phyloP scores from a whole-genome alignment of 2,329 filamentous ascomycete species.

The Colletotrichum tanaceti region DNA sequence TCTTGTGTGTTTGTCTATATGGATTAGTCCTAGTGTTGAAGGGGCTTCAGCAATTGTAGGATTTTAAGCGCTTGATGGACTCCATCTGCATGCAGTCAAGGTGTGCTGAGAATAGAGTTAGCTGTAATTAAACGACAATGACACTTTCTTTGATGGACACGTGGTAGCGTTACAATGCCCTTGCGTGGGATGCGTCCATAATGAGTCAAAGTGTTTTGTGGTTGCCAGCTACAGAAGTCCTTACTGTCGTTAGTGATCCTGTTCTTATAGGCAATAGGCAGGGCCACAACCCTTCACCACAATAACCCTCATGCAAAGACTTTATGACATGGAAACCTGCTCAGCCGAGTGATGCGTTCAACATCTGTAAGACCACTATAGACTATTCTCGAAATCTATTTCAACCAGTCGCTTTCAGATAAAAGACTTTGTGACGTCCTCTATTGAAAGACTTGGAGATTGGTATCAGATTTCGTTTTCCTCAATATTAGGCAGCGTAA shows the following conservation, averaged over 20 bases:
- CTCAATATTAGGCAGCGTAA: too few relatives aligned
- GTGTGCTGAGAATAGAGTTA: background rate
- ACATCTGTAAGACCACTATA: background rate
- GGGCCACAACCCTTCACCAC: background rate
- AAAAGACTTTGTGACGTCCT: too few relatives aligned
- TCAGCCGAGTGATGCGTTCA: background rate
- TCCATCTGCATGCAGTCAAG: background rate
- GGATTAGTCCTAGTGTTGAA: constrained; percentile 17
- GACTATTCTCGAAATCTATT: background rate
- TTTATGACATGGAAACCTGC: background rate
- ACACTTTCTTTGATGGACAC: too few relatives aligned
- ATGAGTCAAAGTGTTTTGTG: background rate
- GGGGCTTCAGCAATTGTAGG: constrained; percentile 3
- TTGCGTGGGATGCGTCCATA: background rate
- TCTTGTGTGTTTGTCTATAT: constrained; percentile 8
- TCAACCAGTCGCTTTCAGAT: background rate
- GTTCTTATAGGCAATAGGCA: background rate
- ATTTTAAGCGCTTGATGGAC: background rate
- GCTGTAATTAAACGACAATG: background rate
- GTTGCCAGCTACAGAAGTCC: background rate
- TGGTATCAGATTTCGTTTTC: too few relatives aligned
- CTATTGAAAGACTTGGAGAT: too few relatives aligned
- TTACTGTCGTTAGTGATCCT: background rate
- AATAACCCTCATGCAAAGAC: too few relatives aligned
- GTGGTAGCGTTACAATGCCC: background rate